Conservation (phyloP, 1,284 basidiomycete species). For the Entoloma clypeatum region DNA sequence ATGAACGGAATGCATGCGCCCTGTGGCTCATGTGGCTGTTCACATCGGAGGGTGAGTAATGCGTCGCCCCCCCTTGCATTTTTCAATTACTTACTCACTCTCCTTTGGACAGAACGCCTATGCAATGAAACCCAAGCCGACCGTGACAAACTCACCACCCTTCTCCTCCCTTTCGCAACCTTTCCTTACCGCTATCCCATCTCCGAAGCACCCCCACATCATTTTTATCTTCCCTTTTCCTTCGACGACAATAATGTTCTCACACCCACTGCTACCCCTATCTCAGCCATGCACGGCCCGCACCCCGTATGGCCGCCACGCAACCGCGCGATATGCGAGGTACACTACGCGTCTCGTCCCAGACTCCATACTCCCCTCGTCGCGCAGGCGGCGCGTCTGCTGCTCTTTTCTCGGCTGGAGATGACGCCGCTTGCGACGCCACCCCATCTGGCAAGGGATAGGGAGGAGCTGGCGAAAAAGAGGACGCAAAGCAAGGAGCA, state of each 20-base stretch:
- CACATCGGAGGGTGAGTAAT: conserved; percentile 40
- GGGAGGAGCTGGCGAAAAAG: too few relatives aligned
- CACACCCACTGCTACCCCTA: conserved; percentile 16
- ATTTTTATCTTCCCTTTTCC: conserved; percentile 33
- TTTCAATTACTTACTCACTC: background rate
- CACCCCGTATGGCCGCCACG: conserved; percentile 50
- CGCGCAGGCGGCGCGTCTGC: conserved; percentile 54
- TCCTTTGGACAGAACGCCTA: conserved; percentile 43
- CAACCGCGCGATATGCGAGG: conserved; percentile 18
- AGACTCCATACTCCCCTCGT: conserved; percentile 45
- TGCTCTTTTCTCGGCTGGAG: conserved; percentile 60
- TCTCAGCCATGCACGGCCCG: conserved; percentile 49
- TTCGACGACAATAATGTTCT: too few relatives aligned
- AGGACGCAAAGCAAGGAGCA: too few relatives aligned
- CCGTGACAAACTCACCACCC: conserved; percentile 43
- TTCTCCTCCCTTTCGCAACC: conserved; percentile 57
- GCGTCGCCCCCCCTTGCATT: background rate
- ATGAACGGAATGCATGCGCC: conserved; percentile 42
- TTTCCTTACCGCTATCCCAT: conserved; percentile 53
- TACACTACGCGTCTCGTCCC: conserved; percentile 41
- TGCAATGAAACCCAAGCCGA: conserved; percentile 34
- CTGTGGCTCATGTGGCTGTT: conserved; percentile 58
- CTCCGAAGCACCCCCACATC: conserved; percentile 56
- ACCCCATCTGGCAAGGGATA: conserved; percentile 42
- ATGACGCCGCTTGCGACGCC: conserved; percentile 43